phyloP scores from a whole-genome alignment of 2,329 filamentous ascomycete species.

The Corniculantispora saksenae region DNA sequence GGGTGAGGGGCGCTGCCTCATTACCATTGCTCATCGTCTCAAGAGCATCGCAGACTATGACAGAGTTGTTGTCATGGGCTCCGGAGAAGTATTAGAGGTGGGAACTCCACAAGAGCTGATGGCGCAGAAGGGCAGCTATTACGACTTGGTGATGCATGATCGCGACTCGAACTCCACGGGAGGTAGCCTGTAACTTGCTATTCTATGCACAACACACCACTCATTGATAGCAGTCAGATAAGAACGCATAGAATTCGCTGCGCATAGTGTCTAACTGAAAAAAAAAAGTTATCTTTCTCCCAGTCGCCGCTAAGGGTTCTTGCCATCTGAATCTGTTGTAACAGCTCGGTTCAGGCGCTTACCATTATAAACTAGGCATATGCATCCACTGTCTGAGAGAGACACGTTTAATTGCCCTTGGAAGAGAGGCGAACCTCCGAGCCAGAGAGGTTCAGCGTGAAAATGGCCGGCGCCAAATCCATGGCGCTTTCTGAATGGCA shows the following conservation, averaged over 20 bases:
- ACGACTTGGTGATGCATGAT: constrained; percentile 57
- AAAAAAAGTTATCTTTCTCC: too few species aligned
- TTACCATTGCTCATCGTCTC: constrained; percentile 60
- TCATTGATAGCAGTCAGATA: not conserved
- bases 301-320: too few species aligned
- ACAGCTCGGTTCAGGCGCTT: too few species aligned
- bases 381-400: too few species aligned
- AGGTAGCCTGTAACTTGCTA: not conserved
- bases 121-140: constrained; percentile 47
- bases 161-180: constrained; percentile 39
- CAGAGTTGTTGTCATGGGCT: constrained; percentile 57
- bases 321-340: too few species aligned
- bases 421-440: too few species aligned
- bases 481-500: too few species aligned
- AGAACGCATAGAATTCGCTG: not conserved
- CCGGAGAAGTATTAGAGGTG: constrained; percentile 55
- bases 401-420: too few species aligned
- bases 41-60: constrained; percentile 63
- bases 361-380: too few species aligned
- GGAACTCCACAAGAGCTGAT: constrained; percentile 52
- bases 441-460: too few species aligned
- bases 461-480: too few species aligned
- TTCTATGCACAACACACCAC: not conserved
- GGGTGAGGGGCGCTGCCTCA: constrained; percentile 50
- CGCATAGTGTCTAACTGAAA: not conserved